Evolutionary conservation across 2,329 filamentous ascomycete species (phyloP), one percentile per base, ranked within the genome.

Genomic region (Pleomassaria siparia): DNA sequence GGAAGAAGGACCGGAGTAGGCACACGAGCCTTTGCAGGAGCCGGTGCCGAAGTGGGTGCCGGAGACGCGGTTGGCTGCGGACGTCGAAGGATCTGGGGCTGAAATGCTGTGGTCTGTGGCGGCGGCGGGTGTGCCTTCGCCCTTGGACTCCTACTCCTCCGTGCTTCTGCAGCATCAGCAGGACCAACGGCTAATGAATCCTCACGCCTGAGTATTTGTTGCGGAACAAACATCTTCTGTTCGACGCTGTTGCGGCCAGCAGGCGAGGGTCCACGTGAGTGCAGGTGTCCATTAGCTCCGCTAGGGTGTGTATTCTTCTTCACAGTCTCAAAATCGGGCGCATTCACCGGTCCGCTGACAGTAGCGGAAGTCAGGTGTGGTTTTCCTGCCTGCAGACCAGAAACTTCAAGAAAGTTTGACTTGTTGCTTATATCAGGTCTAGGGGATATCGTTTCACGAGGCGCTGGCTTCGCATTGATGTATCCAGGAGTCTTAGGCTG

Each of bases 321-420:
- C 28, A 73, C 58, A 2, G 69, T 72, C 2, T 71, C 66, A 37
- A 74, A 73, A 32, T 73, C 69, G 3, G 71, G 71, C 1, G 64
- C 69, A 39, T 73, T 72, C n/a, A 74, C 58, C 2, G 71, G 71
- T n/a, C 71, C 71, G 21, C 61, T 68, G 1, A 74, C 65, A 18
- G 70, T 74, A 18, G 71, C 71, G n/a, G 69, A 69, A 3, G 70
- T 72, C 12, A 70, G 56, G 11, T 56, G 53, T 12, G 56, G 40
- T 28, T 64, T 61, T 7, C 49, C 59, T 7, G 53, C 24, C n/a
- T 55, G 49, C 18, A 39, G 15, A 12, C 44, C 51, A 46, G 62
- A 60, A 7, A 59, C 46, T 24, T 58, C 51, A 2, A 63, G 51
- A 18, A 62, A 46, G 24, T 48, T 49, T 6, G 54, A 46, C 16